Conservation (phyloP, 75 land plant genomes). For the Isoetes taiwanensis region DNA sequence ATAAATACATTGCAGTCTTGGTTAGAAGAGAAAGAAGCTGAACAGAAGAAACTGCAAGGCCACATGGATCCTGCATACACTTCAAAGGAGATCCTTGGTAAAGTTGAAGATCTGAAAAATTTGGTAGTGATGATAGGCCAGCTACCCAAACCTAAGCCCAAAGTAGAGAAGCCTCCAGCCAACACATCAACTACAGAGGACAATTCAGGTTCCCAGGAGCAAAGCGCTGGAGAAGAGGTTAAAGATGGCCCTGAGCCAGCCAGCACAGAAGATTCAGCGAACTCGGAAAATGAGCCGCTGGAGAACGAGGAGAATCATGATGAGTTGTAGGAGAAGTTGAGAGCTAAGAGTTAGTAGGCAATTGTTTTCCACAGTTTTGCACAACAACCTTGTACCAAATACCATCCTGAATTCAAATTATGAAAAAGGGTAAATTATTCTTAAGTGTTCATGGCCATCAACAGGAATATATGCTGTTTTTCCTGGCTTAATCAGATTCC, state of each 20-base stretch:
- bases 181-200: not conserved
- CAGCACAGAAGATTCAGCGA: not conserved
- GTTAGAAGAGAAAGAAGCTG: slow-evolving; percentile 56
- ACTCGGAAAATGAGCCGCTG: not conserved
- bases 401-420: too few species aligned
- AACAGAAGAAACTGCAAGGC: slow-evolving; percentile 41
- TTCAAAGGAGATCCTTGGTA: slow-evolving; percentile 44
- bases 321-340: too few species aligned
- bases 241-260: slow-evolving; percentile 1
- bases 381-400: too few species aligned
- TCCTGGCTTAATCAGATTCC: too few species aligned
- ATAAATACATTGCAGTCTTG: slow-evolving; percentile 42
- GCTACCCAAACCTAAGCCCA: slow-evolving; percentile 68
- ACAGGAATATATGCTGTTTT: too few species aligned
- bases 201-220: not conserved
- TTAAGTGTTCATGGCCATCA: too few species aligned
- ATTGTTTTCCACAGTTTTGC: too few species aligned
- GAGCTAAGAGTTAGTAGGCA: too few species aligned
- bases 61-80: slow-evolving; percentile 40
- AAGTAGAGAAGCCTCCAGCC: slow-evolving; percentile 35
- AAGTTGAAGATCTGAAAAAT: slow-evolving; percentile 34
- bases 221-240: not conserved
- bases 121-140: slow-evolving; percentile 43
- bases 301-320: not conserved
- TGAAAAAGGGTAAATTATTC: too few species aligned